A percentile compares a stretch with the other conserved stretches of the same genome.
Conservation (phyloP, 1,284 basidiomycete species). For the Vanrija pseudolonga region DNA sequence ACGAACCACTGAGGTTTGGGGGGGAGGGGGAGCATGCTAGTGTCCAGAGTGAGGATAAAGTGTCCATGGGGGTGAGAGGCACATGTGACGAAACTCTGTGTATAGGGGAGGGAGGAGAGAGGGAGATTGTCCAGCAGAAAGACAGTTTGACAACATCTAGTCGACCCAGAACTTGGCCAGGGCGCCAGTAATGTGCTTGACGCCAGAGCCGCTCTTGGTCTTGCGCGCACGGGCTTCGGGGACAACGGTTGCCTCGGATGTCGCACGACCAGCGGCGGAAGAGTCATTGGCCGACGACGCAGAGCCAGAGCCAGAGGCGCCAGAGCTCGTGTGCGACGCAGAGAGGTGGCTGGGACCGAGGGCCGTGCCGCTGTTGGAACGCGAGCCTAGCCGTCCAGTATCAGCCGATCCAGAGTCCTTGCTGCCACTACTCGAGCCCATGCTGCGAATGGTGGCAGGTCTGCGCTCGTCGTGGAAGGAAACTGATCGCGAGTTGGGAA, state of each 20-base stretch:
- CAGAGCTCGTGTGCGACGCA: background rate
- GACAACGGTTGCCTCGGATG: background rate
- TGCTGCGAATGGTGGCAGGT: slow-evolving; percentile 9
- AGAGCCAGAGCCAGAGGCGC: slow-evolving; percentile 13
- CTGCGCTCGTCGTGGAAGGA: slow-evolving; percentile 16
- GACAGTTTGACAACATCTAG: slow-evolving; percentile 8
- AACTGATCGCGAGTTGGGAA: slow-evolving; percentile 13
- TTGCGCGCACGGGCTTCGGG: slow-evolving; percentile 14
- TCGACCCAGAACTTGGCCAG: slow-evolving; percentile 45
- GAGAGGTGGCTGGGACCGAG: slow-evolving; percentile 7
- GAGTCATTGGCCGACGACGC: slow-evolving; percentile 3
- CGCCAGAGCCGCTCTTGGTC: slow-evolving; percentile 32
- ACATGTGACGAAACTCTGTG: no score
- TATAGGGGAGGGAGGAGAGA: no score
- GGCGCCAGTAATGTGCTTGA: slow-evolving; percentile 36
- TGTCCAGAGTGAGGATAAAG: no score
- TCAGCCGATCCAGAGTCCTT: slow-evolving; percentile 3
- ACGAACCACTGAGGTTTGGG: no score
- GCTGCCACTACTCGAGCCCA: slow-evolving; percentile 14
- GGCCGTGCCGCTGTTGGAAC: slow-evolving; percentile 13
- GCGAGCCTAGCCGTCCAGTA: slow-evolving; percentile 2
- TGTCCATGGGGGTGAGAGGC: no score
- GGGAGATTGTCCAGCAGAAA: background rate
- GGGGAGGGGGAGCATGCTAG: no score
- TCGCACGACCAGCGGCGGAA: background rate